phyloP scores from a whole-genome alignment of 208 protist species.

The Balamuthia mandrillaris region DNA sequence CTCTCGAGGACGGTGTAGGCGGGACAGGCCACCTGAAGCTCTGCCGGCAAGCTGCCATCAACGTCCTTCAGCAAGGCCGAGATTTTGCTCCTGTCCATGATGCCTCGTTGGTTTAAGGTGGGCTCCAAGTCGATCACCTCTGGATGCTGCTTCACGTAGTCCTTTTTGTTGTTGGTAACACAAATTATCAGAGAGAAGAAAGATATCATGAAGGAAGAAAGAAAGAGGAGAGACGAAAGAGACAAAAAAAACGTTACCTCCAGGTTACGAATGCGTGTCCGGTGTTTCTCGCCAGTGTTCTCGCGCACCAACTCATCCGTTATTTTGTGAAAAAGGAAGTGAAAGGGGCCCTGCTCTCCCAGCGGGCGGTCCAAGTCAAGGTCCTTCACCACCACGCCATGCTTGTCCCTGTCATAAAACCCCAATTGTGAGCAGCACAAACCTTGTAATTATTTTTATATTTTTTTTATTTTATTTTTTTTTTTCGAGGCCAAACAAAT shows the following conservation, averaged over 20 bases:
- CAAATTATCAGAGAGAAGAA: background rate
- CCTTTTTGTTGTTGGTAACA: background rate
- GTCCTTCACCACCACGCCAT: background rate
- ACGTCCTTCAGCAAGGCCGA: conserved; percentile 10
- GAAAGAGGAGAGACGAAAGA: background rate
- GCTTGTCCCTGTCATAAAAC: background rate
- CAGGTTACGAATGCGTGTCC: background rate
- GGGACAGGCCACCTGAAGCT: background rate
- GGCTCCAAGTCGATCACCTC: conserved; percentile 22
- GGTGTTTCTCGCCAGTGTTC: background rate
- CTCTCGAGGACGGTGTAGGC: background rate
- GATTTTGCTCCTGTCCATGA: conserved; percentile 12
- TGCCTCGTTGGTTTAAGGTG: background rate
- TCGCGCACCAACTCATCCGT: conserved; percentile 15
- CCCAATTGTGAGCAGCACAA: too few species aligned
- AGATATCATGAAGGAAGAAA: background rate
- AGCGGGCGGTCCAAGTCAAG: background rate
- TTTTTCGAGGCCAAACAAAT: too few species aligned
- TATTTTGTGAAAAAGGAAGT: conserved; percentile 27
- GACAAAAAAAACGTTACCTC: background rate
- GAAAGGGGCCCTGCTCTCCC: conserved; percentile 8
- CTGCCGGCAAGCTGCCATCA: background rate
- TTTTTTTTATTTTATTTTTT: too few species aligned
- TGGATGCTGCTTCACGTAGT: background rate
- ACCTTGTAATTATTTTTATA: too few species aligned